A percentile compares a stretch with the other conserved stretches of the same genome.
phyloP scores from a whole-genome alignment of 164 flowering plant genomes.

The Umbellularia californica region DNA sequence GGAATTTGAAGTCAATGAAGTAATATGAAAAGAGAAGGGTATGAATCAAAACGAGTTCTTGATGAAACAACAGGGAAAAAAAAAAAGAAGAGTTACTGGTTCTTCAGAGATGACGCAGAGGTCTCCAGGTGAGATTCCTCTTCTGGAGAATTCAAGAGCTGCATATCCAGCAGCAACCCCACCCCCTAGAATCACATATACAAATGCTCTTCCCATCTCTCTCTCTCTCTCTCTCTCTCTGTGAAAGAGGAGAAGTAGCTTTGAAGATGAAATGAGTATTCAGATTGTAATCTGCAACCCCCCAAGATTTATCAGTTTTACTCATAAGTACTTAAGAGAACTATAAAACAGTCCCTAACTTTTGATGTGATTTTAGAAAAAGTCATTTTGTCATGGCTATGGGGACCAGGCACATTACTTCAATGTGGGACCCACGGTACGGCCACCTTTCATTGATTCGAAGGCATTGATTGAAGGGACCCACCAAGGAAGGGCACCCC shows the following conservation, averaged over 20 bases:
- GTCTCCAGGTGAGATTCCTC: constrained; percentile 75
- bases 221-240: neutral
- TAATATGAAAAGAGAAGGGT: neutral
- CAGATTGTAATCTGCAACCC: too few relatives aligned
- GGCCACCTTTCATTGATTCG: too few relatives aligned
- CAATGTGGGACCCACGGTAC: too few relatives aligned
- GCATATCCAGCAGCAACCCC: constrained; percentile 99
- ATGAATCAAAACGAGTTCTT: neutral
- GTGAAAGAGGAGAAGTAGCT: neutral
- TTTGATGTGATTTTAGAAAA: too few relatives aligned
- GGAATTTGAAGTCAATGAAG: neutral
- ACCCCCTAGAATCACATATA: constrained; percentile 92
- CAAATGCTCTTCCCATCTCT: constrained; percentile 85
- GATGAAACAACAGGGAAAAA: neutral
- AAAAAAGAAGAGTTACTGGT: constrained; percentile 35
- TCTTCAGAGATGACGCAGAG: constrained; percentile 97
- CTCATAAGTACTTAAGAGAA: too few relatives aligned
- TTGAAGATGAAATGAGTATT: neutral
- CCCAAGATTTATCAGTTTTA: too few relatives aligned
- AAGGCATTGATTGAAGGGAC: too few relatives aligned
- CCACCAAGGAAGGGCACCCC: too few relatives aligned
- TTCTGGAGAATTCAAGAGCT: constrained; percentile 78
- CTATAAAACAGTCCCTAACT: too few relatives aligned
- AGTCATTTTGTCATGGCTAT: too few relatives aligned
- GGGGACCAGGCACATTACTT: too few relatives aligned